phyloP scores from a whole-genome alignment of 176 grass and related monocot species.

The Puccinellia tenuiflora region DNA sequence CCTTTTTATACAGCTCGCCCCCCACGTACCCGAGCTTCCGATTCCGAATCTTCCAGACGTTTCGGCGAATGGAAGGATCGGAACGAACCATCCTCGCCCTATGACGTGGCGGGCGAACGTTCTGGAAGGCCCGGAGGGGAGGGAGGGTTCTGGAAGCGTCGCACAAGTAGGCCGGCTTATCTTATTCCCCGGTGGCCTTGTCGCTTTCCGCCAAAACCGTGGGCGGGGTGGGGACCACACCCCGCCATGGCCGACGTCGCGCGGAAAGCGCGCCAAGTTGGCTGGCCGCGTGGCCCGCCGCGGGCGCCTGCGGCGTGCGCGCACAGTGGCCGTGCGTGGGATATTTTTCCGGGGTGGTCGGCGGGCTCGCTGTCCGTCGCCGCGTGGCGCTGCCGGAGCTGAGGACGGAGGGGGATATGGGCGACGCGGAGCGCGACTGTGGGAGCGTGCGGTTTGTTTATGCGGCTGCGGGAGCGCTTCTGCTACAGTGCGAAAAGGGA shows the following conservation, averaged over 20 bases:
- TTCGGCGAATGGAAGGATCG: constrained; percentile 20
- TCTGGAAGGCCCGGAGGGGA: constrained; percentile 25
- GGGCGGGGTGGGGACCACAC: constrained; percentile 1
- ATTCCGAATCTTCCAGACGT: constrained; percentile 35
- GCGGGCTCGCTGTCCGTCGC: background rate
- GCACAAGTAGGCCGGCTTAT: constrained; percentile 4
- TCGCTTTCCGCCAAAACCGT: constrained; percentile 13
- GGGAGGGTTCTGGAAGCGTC: constrained; percentile 42
- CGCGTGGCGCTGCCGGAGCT: background rate
- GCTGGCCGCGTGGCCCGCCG: background rate
- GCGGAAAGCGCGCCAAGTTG: background rate
- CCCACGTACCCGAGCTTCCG: constrained; percentile 8
- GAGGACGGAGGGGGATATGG: background rate
- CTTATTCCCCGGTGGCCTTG: background rate
- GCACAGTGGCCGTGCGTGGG: background rate
- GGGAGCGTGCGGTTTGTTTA: background rate
- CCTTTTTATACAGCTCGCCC: constrained; percentile 22
- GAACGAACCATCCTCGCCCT: background rate
- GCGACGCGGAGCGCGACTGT: background rate
- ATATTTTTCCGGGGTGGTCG: constrained; percentile 13
- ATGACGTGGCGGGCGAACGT: constrained; percentile 32
- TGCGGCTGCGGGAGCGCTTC: background rate
- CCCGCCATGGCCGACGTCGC: background rate
- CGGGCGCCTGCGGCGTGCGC: background rate
- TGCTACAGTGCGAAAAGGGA: background rate